Percentiles rank a stretch among this genome's conserved stretches.
phyloP scores from a whole-genome alignment of 1,139 yeast species.

The Geotrichum europaeum region DNA sequence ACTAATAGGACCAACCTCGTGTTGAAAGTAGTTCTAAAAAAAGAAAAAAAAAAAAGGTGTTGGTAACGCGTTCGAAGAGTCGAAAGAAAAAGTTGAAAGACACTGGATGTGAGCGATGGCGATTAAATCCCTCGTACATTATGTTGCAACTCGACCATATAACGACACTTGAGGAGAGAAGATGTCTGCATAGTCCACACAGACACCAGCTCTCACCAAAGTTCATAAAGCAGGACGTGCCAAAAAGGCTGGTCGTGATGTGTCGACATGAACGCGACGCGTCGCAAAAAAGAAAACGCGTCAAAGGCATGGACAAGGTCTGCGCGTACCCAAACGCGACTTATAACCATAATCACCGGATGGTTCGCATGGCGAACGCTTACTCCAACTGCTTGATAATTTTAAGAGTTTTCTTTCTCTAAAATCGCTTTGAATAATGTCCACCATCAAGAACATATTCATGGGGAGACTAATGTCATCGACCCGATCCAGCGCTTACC shows the following conservation, averaged over 20 bases:
- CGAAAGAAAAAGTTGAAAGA: neutral
- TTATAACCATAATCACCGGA: neutral
- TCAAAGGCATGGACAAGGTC: neutral
- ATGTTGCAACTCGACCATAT: neutral
- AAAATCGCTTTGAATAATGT: neutral
- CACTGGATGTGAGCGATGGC: neutral
- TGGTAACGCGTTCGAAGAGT: slow-evolving; percentile 2
- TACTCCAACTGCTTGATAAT: neutral
- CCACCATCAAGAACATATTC: neutral
- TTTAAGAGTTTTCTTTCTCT: neutral
- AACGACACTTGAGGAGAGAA: neutral
- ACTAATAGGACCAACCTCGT: slow-evolving; percentile 81
- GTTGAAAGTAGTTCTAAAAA: slow-evolving; percentile 76
- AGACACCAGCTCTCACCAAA: neutral
- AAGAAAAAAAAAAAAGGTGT: neutral
- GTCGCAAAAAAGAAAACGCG: neutral
- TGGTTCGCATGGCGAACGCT: neutral
- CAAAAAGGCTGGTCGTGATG: neutral
- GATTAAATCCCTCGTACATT: neutral
- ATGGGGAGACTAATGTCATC: slow-evolving; percentile 14
- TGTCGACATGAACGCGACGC: neutral
- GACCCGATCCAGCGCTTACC: slow-evolving; percentile 15
- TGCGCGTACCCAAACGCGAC: neutral
- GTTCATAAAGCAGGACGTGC: neutral
- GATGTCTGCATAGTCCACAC: neutral